Evolutionary conservation across 441 rosid genomes (phyloP).

Genomic region (Erodium chrysanthum): DNA sequence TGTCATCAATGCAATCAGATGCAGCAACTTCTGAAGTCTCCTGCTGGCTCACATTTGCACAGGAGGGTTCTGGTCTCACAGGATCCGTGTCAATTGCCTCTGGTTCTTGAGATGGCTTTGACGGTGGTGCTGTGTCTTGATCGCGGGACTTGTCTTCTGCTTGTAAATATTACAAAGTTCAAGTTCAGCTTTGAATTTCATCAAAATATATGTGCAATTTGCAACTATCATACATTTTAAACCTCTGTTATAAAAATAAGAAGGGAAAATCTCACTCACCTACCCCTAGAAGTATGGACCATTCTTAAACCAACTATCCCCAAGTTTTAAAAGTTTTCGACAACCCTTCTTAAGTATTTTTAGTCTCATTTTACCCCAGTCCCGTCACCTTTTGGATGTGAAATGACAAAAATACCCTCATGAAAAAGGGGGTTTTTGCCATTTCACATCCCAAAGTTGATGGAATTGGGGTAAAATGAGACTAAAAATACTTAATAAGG

Average conservation of each 20-base stretch:
- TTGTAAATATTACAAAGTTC: neutral
- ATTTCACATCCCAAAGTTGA: too few species aligned
- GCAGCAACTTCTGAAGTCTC: slow-evolving; percentile 35
- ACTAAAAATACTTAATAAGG: too few species aligned
- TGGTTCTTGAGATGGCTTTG: slow-evolving; percentile 29
- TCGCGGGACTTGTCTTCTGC: slow-evolving; percentile 39
- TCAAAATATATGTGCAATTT: neutral
- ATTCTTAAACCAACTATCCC: too few species aligned
- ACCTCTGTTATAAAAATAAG: neutral
- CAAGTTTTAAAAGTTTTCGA: too few species aligned
- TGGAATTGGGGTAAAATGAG: too few species aligned
- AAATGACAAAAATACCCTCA: too few species aligned
- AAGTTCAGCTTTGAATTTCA: neutral
- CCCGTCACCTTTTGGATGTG: too few species aligned
- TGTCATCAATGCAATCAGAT: slow-evolving; percentile 18
- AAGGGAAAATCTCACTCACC: too few species aligned
- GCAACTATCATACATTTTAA: neutral
- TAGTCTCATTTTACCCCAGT: too few species aligned
- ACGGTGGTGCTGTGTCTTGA: slow-evolving; percentile 32
- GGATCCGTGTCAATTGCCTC: slow-evolving; percentile 27
- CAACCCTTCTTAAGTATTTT: too few species aligned
- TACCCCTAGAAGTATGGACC: too few species aligned
- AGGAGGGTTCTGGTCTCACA: slow-evolving; percentile 30
- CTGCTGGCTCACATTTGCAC: slow-evolving; percentile 21
- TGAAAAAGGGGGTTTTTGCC: too few species aligned